Base-by-base conservation (phyloP, 139 green algal species). In the Chlorella sp. region DNA sequence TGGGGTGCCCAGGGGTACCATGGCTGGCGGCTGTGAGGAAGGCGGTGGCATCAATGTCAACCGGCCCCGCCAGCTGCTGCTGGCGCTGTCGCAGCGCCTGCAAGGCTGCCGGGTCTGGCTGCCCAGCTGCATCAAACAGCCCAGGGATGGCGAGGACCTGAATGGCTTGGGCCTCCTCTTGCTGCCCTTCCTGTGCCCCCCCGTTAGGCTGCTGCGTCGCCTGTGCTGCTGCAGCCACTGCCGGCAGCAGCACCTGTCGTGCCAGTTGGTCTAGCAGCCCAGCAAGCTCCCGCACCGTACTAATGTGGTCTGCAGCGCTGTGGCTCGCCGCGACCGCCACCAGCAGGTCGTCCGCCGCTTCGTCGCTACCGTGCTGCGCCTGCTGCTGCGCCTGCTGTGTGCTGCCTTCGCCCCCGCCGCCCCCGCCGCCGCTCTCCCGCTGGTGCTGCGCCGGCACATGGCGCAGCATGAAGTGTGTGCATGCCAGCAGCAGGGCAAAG, bases 401-500 rank as follows among this genome's bases (percentile, higher is more conserved):
- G 20, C 32, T 21, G 36, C 69, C 21, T 78, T 9, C 28, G 39
- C 16, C 21, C 2, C 51, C 51, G 51, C 11, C 51, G 51, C 51
- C 51, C 21, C 12, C 51, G 11, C 51, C 51, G 51, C 51, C 13
- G 51, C 51, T 21, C 12, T n/a, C n/a, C n/a, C 51, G 51, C 51
- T 60, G 38, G 39, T 39, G 39, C 38, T 75, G 78, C 39, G 28
- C 23, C 21, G 88, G 78, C n/a, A 90, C 39, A 56, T 90, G 81
- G 4, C 21, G 63, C 60, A 88, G 74, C 38, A 86, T 23, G 7
- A 84, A 76, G 39, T 80, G 64, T 0, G 86, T 81, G 71, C 82
- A 90, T 56, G 82, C 82, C n/a, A 91, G 63, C 44, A 91, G 85
- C 69, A 91, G 88, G n/a, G 86, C 84, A 67, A 89, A 89, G 36